A percentile compares a stretch with the other conserved stretches of the same genome.
These are phyloP conservation scores for Quercus suber DNA, from an alignment of 306 rosid genomes.

Conservation along the genomic window DNA sequence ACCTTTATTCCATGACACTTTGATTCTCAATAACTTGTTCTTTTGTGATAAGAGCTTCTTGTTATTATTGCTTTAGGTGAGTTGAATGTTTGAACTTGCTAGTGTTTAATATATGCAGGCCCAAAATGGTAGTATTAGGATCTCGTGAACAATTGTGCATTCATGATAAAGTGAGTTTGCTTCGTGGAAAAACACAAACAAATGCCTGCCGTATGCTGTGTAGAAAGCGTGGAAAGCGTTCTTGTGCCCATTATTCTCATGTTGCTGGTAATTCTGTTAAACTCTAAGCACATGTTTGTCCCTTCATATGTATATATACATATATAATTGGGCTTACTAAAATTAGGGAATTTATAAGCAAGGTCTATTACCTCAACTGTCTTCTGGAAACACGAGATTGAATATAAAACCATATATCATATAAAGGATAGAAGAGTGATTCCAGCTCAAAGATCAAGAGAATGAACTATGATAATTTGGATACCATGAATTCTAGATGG, in stretches of 20 bases:
- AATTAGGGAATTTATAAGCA: background rate
- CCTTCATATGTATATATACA: background rate
- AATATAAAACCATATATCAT: background rate
- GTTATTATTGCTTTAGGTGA: background rate
- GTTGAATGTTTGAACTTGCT: slow-evolving; percentile 5
- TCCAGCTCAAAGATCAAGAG: background rate
- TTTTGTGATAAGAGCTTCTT: background rate
- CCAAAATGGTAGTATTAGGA: slow-evolving; percentile 87
- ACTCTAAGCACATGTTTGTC: background rate
- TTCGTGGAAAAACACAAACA: slow-evolving; percentile 68
- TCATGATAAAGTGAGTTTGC: slow-evolving; percentile 77
- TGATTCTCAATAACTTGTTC: background rate
- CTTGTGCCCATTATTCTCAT: slow-evolving; percentile 44
- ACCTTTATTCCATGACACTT: background rate
- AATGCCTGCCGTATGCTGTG: slow-evolving; percentile 69
- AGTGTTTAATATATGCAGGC: slow-evolving; percentile 49
- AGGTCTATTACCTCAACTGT: background rate
- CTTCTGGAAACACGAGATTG: no score
- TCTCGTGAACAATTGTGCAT: slow-evolving; percentile 95
- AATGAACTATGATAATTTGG: background rate
- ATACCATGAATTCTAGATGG: background rate
- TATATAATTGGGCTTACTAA: background rate
- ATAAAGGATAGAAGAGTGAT: background rate
- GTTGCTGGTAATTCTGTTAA: slow-evolving; percentile 49
- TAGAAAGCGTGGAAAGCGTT: slow-evolving; percentile 44